Base-by-base conservation (phyloP, 768 basidiomycete species). In the Calvatia gigantea region DNA sequence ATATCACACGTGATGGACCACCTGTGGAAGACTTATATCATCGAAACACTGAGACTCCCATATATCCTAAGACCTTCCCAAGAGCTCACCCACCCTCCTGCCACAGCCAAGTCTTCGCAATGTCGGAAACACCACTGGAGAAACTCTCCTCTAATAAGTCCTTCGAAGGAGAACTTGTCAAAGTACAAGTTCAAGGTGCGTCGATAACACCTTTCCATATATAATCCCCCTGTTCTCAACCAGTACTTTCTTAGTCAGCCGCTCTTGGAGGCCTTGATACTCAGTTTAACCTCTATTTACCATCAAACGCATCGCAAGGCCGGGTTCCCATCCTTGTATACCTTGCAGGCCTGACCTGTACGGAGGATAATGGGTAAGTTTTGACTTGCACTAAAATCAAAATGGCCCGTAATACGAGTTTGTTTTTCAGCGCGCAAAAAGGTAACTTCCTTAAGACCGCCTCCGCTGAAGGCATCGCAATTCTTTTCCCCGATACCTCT, bases 401-500 rank as follows among this genome's bases (percentile, higher is more conserved):
- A 15, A 49, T 33, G 55, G 35, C 12, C 14, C 27, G 39, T 28
- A 46, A 45, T 28, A n/a, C 33, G 9, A 21, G 43, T 28, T 12
- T 52, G 17, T 33, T 28, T 21, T 28, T n/a, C 61, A 94, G 91
- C 0, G 84, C 96, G 1, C 92, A 95, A 71, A 98, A 99, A 69
- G 95, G 93, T n/a, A 82, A 81, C 9, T 96, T 98, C 73, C 73
- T 98, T 35, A 79, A 84, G n/a, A 83, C 88, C 37, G 96, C 96
- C 1, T 82, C 93, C 4, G 76, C 83, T 17, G 85, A 96, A 63
- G 87, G 89, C 5, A 86, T 99, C 52, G 95, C 97, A 0, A 74
- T 98, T 47, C 82, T 98, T 54, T 93, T 98, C 69, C 93, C 97
- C 2, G 97, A 99, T 66, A 98, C 96, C 0, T 94, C 91, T 31